Evolutionary conservation across 805 yeast genomes (phyloP).

Genomic region (Kodamaea nitidulidarum): DNA sequence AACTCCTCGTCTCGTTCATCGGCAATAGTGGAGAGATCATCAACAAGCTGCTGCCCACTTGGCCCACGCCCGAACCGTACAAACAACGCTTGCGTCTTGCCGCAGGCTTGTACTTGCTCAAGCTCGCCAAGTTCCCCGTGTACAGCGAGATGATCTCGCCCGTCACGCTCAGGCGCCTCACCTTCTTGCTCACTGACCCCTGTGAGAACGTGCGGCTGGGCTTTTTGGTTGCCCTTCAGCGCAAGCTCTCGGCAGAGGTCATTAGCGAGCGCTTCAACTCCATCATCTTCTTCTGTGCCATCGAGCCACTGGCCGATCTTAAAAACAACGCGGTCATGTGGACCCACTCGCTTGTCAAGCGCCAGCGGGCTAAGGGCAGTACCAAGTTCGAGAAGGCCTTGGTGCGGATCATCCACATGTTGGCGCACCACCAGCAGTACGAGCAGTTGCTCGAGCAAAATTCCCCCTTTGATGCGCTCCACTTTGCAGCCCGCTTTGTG

Average conservation of each 20-base stretch:
- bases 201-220: slow-evolving; percentile 50
- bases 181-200: slow-evolving; percentile 65
- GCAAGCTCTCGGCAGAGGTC: slow-evolving; percentile 44
- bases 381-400: slow-evolving; percentile 62
- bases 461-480: slow-evolving; percentile 35
- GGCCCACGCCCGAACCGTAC: slow-evolving; percentile 60
- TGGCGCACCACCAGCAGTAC: slow-evolving; percentile 74
- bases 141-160: slow-evolving; percentile 53
- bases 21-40: slow-evolving; percentile 78
- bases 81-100: slow-evolving; percentile 60
- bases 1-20: slow-evolving; percentile 60
- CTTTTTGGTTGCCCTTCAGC: slow-evolving; percentile 50
- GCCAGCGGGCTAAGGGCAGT: slow-evolving; percentile 30
- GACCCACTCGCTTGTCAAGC: slow-evolving; percentile 57
- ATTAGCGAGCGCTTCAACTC: slow-evolving; percentile 67
- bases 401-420: slow-evolving; percentile 61
- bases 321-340: slow-evolving; percentile 58
- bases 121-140: slow-evolving; percentile 53
- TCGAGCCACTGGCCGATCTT: slow-evolving; percentile 59
- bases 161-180: slow-evolving; percentile 46
- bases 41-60: slow-evolving; percentile 35
- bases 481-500: slow-evolving; percentile 57
- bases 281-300: slow-evolving; percentile 67
- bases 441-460: slow-evolving; percentile 37
- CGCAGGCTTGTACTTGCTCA: slow-evolving; percentile 64